A percentile compares a stretch with the other conserved stretches of the same genome.
Conservation (phyloP, 2,329 filamentous ascomycete genomes). For the Epichloe uncinata region DNA sequence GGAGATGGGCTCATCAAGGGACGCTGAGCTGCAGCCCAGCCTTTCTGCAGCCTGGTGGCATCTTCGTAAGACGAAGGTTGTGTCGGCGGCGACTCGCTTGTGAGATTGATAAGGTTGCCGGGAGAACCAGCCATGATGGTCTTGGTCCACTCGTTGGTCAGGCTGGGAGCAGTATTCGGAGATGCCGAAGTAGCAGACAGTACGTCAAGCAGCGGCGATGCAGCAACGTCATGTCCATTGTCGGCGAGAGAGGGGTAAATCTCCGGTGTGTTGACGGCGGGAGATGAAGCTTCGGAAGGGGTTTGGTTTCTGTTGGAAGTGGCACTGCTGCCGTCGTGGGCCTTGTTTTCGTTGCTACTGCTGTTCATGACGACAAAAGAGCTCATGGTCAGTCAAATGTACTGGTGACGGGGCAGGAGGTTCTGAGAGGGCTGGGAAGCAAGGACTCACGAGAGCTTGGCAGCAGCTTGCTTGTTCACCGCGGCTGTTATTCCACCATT, state of each 20-base stretch:
- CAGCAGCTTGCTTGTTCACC: constrained; percentile 38
- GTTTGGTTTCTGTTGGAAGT: constrained; percentile 23
- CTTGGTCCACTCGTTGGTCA: constrained; percentile 33
- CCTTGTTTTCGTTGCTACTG: constrained; percentile 10
- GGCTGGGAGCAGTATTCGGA: constrained; percentile 33
- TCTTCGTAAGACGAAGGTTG: constrained; percentile 40
- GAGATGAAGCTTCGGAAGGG: constrained; percentile 30
- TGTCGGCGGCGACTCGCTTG: constrained; percentile 39
- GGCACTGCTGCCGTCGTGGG: constrained; percentile 18
- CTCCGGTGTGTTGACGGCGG: constrained; percentile 31
- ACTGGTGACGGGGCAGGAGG: constrained; percentile 8
- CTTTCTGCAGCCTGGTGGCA: constrained; percentile 26
- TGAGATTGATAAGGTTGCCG: constrained; percentile 36
- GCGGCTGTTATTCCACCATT: constrained; percentile 37
- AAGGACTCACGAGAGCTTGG: constrained; percentile 36
- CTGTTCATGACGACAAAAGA: constrained; percentile 9
- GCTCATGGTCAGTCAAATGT: constrained; percentile 12
- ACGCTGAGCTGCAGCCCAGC: constrained; percentile 33
- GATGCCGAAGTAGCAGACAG: constrained; percentile 36
- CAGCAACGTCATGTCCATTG: constrained; percentile 26
- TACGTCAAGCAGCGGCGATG: constrained; percentile 35
- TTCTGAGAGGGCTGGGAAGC: constrained; percentile 5
- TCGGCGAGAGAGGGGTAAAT: constrained; percentile 28
- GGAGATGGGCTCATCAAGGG: constrained; percentile 31
- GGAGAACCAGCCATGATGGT: constrained; percentile 33